Evolutionary conservation across 2,329 filamentous ascomycete species (phyloP).

Genomic region (Penicillium capsulatum): DNA sequence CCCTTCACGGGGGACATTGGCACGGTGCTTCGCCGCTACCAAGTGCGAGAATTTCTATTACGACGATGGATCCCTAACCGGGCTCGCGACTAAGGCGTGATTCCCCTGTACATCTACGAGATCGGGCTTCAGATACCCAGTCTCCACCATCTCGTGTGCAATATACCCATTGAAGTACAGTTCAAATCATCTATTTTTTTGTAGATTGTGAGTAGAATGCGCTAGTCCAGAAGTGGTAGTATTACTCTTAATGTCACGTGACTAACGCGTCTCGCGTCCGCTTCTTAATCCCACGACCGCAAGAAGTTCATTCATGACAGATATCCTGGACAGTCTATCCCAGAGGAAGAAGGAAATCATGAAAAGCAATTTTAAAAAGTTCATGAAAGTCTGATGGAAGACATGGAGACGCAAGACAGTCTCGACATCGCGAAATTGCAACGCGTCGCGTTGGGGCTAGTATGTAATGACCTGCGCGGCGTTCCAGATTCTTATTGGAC

Average conservation of each 20-base stretch:
- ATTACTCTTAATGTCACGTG: slow-evolving; percentile 30
- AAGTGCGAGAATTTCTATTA: slow-evolving; percentile 73
- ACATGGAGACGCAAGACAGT: slow-evolving; percentile 42
- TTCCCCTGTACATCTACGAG: neutral
- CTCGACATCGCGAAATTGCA: slow-evolving; percentile 40
- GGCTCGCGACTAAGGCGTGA: slow-evolving; percentile 55
- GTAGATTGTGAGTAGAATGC: neutral
- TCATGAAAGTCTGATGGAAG: neutral
- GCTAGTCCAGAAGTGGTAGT: slow-evolving; percentile 23
- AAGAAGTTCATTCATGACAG: neutral
- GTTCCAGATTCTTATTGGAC: slow-evolving; percentile 26
- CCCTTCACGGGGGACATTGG: slow-evolving; percentile 53
- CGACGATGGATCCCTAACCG: slow-evolving; percentile 82
- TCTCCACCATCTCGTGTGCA: neutral
- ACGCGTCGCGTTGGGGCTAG: slow-evolving; percentile 40
- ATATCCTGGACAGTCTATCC: no score
- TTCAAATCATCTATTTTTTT: no score
- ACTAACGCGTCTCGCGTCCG: slow-evolving; percentile 29
- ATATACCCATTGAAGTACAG: no score
- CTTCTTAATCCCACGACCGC: slow-evolving; percentile 6
- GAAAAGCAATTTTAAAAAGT: neutral
- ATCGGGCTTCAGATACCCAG: slow-evolving; percentile 23
- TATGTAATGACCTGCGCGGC: slow-evolving; percentile 34
- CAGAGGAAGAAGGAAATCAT: no score
- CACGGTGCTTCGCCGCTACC: slow-evolving; percentile 63